These are phyloP conservation scores for Aspergillus sp. DNA, from an alignment of 2,329 filamentous ascomycete species.

Conservation along the genomic window DNA sequence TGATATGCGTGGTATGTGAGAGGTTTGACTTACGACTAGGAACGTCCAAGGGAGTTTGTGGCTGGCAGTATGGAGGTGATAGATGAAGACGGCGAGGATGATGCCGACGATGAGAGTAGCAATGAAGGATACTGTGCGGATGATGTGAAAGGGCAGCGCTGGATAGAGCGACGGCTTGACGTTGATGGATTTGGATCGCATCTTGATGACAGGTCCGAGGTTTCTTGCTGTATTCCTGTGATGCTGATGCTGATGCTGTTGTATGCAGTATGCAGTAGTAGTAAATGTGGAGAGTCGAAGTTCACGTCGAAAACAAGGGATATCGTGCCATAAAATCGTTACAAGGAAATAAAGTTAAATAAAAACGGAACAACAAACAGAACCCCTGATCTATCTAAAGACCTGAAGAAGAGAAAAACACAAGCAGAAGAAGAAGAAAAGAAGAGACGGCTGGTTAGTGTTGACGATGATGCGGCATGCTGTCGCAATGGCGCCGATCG, in stretches of 20 bases:
- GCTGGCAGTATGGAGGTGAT: slow-evolving; percentile 47
- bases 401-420: too few species aligned
- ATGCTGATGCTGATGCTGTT: not conserved
- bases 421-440: too few species aligned
- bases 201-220: too few species aligned
- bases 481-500: too few species aligned
- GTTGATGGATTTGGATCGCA: slow-evolving; percentile 23
- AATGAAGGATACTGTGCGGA: slow-evolving; percentile 38
- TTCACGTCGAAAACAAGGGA: too few species aligned
- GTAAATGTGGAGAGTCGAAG: not conserved
- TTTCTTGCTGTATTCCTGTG: not conserved
- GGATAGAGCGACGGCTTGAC: slow-evolving; percentile 38
- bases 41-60: slow-evolving; percentile 57
- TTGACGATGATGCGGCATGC: too few species aligned
- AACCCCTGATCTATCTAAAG: too few species aligned
- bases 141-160: slow-evolving; percentile 33
- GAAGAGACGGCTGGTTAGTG: too few species aligned
- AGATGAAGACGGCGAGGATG: slow-evolving; percentile 54
- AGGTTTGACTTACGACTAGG: slow-evolving; percentile 51
- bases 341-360: too few species aligned
- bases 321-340: too few species aligned
- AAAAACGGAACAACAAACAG: too few species aligned
- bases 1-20: not conserved
- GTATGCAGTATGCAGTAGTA: not conserved
- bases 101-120: slow-evolving; percentile 51